Evolutionary conservation across 1,284 basidiomycete species (phyloP).

Genomic region (Marasmius oreades): DNA sequence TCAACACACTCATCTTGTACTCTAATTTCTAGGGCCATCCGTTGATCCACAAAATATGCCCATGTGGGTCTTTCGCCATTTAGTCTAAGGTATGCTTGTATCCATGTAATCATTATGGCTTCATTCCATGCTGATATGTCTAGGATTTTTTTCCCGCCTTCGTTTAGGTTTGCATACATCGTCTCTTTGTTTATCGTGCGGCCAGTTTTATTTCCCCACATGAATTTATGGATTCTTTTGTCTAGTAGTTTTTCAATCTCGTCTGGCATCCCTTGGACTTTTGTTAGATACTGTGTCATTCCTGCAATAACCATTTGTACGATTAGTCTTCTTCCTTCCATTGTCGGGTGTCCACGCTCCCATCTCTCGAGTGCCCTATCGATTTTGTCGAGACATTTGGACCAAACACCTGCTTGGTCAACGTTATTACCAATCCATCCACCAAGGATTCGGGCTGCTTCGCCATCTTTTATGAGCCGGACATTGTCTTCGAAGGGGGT

Average conservation of each 20-base stretch:
- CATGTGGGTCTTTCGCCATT: neutral
- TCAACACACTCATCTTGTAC: neutral
- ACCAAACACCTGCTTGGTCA: conserved; percentile 11
- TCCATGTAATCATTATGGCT: conserved; percentile 8
- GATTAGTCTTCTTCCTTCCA: conserved; percentile 16
- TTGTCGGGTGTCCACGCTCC: conserved; percentile 11
- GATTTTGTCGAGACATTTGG: conserved; percentile 15
- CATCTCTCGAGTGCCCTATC: conserved; percentile 6
- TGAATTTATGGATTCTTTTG: conserved; percentile 11
- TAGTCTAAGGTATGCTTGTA: neutral
- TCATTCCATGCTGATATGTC: conserved; percentile 8
- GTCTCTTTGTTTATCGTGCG: neutral
- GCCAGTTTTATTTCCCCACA: neutral
- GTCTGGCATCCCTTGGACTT: conserved; percentile 21
- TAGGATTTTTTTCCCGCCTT: conserved; percentile 8
- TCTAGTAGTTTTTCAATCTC: conserved; percentile 5
- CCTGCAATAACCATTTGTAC: conserved; percentile 15
- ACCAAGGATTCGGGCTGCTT: conserved; percentile 13
- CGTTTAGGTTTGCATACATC: neutral
- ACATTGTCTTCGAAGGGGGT: neutral
- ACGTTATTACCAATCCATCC: conserved; percentile 17
- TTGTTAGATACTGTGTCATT: conserved; percentile 18
- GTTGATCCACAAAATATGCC: neutral
- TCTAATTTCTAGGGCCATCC: neutral
- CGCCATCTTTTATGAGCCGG: conserved; percentile 5